Evolutionary conservation across 225 moss, liverwort and hornwort species (phyloP).

Genomic region (Sphagnum contortum): DNA sequence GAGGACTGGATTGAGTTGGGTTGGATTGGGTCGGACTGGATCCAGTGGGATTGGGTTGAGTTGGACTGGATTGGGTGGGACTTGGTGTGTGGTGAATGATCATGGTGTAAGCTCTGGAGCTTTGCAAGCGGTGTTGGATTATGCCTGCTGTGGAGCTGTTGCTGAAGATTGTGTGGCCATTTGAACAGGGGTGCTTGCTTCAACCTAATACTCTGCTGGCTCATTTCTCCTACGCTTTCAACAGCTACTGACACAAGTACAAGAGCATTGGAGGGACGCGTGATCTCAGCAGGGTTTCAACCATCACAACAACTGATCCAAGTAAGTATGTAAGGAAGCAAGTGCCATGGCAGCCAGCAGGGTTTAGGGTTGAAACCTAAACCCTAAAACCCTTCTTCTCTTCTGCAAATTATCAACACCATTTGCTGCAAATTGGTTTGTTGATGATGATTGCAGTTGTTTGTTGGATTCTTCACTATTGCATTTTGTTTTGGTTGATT

Average conservation of each 20-base stretch:
- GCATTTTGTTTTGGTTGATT: too few relatives aligned
- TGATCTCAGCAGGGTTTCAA: conserved; percentile 48
- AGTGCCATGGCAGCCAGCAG: too few relatives aligned
- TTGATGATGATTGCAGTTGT: too few relatives aligned
- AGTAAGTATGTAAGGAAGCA: too few relatives aligned
- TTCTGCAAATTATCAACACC: too few relatives aligned
- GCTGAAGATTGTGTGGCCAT: conserved; percentile 42
- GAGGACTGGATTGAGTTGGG: too few relatives aligned
- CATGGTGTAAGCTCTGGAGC: conserved; percentile 20
- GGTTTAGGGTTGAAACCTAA: too few relatives aligned
- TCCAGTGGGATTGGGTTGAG: conserved; percentile 6
- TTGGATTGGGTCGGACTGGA: too few relatives aligned
- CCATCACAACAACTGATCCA: conserved; percentile 47
- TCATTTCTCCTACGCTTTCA: conserved; percentile 76
- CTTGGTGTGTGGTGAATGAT: conserved; percentile 76
- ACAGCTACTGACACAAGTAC: conserved; percentile 58
- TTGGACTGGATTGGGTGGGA: conserved; percentile 16
- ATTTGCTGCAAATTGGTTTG: too few relatives aligned
- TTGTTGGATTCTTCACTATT: too few relatives aligned
- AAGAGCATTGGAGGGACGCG: conserved; percentile 42
- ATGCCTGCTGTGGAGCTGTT: conserved; percentile 53
- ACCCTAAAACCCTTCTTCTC: too few relatives aligned
- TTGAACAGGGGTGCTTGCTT: conserved; percentile 43
- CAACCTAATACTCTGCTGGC: conserved; percentile 44
- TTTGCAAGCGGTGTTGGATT: conserved; percentile 51